Conservation (phyloP, 768 basidiomycete species). For the Melanogaster broomeanus region DNA sequence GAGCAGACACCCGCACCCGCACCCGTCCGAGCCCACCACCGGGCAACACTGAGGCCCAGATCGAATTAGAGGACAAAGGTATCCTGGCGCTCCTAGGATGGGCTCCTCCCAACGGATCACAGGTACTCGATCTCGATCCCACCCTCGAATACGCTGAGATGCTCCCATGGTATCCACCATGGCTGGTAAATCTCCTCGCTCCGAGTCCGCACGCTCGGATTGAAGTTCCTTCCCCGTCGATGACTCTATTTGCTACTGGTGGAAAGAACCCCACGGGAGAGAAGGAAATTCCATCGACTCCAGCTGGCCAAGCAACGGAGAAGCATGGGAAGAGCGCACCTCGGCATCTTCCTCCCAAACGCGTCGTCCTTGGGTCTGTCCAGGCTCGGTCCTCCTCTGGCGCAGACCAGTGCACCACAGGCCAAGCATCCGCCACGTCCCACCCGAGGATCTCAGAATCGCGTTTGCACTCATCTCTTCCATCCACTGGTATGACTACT, state of each 20-base stretch:
- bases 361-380: slow-evolving; percentile 2
- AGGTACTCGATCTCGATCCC: slow-evolving; percentile 25
- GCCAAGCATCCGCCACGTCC: not conserved
- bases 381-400: not conserved
- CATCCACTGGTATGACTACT: not conserved
- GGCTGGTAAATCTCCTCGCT: slow-evolving; percentile 1
- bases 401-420: not conserved
- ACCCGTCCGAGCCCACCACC: too few relatives aligned
- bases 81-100: slow-evolving; percentile 21
- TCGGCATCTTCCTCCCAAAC: slow-evolving; percentile 1
- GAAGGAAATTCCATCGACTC: not conserved
- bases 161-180: slow-evolving; percentile 7
- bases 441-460: slow-evolving; percentile 4
- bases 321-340: not conserved
- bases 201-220: not conserved
- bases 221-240: not conserved
- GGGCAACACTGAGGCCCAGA: not conserved
- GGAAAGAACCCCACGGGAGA: not conserved
- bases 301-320: not conserved
- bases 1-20: not conserved
- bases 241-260: not conserved
- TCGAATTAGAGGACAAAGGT: not conserved
- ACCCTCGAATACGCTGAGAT: slow-evolving; percentile 11
- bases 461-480: slow-evolving; percentile 1
- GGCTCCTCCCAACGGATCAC: slow-evolving; percentile 26